Conservation (phyloP, 1,284 basidiomycete genomes). For the Cutaneotrichosporon spelunceum region DNA sequence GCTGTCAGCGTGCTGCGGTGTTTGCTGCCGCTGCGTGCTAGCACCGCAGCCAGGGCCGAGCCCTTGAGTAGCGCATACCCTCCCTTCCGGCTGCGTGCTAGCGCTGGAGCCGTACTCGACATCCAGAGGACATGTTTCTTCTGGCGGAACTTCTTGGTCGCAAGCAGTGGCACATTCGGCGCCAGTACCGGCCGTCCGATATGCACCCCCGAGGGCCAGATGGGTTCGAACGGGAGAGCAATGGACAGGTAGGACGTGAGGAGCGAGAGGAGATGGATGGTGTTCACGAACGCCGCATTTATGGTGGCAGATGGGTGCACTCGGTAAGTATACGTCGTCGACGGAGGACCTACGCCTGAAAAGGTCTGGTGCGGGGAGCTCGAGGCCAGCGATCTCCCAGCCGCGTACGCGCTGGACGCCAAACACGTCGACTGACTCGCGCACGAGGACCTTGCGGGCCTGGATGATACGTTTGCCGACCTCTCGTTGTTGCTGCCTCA, state of each 20-base stretch:
- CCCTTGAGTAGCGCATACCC: constrained; percentile 12
- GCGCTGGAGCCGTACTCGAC: constrained; percentile 31
- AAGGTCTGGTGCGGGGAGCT: constrained; percentile 32
- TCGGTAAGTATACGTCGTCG: constrained; percentile 12
- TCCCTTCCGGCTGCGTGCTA: constrained; percentile 19
- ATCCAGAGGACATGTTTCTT: constrained; percentile 40
- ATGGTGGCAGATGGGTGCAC: constrained; percentile 31
- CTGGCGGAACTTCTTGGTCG: constrained; percentile 39
- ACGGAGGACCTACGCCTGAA: constrained; percentile 35
- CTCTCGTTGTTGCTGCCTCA: constrained; percentile 26
- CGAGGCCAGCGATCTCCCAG: constrained; percentile 41
- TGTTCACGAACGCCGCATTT: constrained; percentile 41
- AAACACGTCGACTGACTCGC: constrained; percentile 42
- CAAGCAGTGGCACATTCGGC: constrained; percentile 37
- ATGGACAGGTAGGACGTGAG: constrained; percentile 44
- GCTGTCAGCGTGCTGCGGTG: constrained; percentile 38
- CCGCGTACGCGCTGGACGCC: constrained; percentile 29
- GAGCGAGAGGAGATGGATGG: constrained; percentile 39
- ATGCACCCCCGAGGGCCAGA: constrained; percentile 27
- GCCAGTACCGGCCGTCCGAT: constrained; percentile 37
- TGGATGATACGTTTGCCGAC: constrained; percentile 33
- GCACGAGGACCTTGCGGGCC: constrained; percentile 38
- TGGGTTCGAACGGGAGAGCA: constrained; percentile 36
- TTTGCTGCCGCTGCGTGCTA: constrained; percentile 28
- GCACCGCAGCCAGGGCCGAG: constrained; percentile 2